Percentiles rank a stretch among this genome's conserved stretches.
Conservation (phyloP, 306 rosid genomes). For the Vigna angularis region DNA sequence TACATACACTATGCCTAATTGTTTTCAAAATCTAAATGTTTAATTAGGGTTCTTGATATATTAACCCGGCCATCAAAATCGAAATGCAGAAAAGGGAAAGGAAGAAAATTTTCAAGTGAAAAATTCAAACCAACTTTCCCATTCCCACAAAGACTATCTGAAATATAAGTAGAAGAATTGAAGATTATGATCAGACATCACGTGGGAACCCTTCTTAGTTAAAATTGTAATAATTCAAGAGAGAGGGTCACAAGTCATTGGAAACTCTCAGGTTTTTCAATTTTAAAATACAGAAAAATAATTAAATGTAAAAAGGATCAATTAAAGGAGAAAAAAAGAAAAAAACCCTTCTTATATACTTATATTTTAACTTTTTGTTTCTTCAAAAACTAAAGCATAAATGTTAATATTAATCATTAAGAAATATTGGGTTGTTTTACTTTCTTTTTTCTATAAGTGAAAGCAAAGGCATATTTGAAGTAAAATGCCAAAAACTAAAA, state of each 20-base stretch:
- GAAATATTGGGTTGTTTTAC: not conserved
- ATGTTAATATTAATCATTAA: not conserved
- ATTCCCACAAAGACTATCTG: conserved; percentile 41
- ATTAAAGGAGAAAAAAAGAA: not conserved
- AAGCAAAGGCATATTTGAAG: not conserved
- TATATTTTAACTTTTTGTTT: too few relatives aligned
- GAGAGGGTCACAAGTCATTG: conserved; percentile 25
- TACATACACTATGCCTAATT: not conserved
- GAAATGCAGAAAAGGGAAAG: conserved; percentile 29
- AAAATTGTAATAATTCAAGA: conserved; percentile 43
- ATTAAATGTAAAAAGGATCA: not conserved
- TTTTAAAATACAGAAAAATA: conserved; percentile 9
- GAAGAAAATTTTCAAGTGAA: conserved; percentile 33
- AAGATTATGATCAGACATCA: conserved; percentile 50
- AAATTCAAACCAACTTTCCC: conserved; percentile 22
- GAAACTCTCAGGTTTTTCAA: conserved; percentile 35
- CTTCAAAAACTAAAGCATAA: not conserved
- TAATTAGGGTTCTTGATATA: conserved; percentile 14
- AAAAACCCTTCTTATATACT: not conserved
- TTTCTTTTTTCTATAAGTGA: not conserved
- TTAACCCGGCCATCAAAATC: conserved; percentile 38
- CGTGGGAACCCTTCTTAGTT: conserved; percentile 52
- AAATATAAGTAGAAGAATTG: conserved; percentile 38
- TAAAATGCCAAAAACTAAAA: conserved; percentile 22
- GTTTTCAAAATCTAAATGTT: not conserved